phyloP scores from a whole-genome alignment of 2,329 filamentous ascomycete genomes.

The Trichoderma atrobrunneum region DNA sequence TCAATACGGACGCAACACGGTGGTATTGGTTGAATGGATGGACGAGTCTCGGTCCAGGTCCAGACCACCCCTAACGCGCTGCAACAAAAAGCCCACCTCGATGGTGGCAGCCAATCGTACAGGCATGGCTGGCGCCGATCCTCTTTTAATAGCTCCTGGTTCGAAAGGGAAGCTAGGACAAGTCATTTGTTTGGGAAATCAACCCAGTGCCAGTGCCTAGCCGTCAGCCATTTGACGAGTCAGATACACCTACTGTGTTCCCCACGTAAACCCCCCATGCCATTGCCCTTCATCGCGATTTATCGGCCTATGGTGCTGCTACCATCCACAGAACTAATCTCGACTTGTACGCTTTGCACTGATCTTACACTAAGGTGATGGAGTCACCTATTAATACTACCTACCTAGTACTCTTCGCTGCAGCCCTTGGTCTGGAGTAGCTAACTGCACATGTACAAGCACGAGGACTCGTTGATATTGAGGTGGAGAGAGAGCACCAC shows the following conservation, averaged over 20 bases:
- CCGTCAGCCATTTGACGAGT: slow-evolving; percentile 8
- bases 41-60: background rate
- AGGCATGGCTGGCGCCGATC: slow-evolving; percentile 12
- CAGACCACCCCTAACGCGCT: background rate
- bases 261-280: background rate
- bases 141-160: slow-evolving; percentile 12
- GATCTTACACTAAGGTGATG: background rate
- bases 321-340: background rate
- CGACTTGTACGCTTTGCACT: background rate
- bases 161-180: slow-evolving; percentile 14
- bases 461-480: background rate
- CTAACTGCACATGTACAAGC: background rate
- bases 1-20: background rate
- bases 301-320: background rate
- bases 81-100: background rate
- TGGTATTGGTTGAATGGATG: background rate
- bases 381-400: background rate
- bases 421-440: background rate
- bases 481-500: background rate
- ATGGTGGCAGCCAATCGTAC: slow-evolving; percentile 9
- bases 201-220: background rate
- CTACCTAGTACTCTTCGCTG: background rate
- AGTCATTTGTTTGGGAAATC: background rate
- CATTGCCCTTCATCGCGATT: slow-evolving; percentile 9
- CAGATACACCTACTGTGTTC: slow-evolving; percentile 1